Evolutionary conservation across 108 stramenopile genomes (phyloP), one percentile per base, ranked within the genome.

Genomic region (Cyclotella baltica): DNA sequence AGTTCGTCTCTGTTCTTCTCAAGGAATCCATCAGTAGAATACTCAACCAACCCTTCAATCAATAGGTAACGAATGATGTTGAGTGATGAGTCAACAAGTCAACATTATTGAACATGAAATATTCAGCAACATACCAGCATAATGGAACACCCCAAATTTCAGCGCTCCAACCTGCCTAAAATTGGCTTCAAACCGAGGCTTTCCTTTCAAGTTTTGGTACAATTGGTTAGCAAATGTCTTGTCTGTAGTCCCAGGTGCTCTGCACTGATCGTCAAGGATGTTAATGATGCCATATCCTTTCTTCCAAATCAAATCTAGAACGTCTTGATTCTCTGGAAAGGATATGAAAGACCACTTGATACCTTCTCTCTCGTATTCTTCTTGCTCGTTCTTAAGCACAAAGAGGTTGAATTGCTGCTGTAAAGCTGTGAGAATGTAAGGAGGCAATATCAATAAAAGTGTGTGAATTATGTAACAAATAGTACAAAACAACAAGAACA

Each of bases 241-340:
- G 59, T 90, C 87, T 23, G 86, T 88, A 36, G 87, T 86, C 10
- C 86, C 83, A 46, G 86, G 87, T 47, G 83, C 84, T 28, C 75
- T 36, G 43, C 89, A 90, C 75, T 88, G 83, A 64, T 88, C 87
- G 62, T 90, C 85, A 28, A 90, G 63, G 30, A 88, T 84, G 47
- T 84, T 83, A 8, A 88, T 43, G 38, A 87, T 83, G 56, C 87
- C 89, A 67, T 69, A 83, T 13, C 87, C 87, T 76, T 90, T 92
- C 75, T 89, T 88, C 84, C 90, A 89, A 28, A 96, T 86, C 69
- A 96, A 85, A 48, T 90, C 92, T 53, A 96, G 80, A 9, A 85
- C 92, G 67, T 89, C 88, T 62, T 93, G 92, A 78, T 94, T 94
- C 56, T 96, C 95, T 9, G 90, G 85, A 81, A 92, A 96, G 27